These are phyloP conservation scores for Entoloma clypeatum DNA, from an alignment of 1,284 basidiomycete genomes.

Conservation along the genomic window DNA sequence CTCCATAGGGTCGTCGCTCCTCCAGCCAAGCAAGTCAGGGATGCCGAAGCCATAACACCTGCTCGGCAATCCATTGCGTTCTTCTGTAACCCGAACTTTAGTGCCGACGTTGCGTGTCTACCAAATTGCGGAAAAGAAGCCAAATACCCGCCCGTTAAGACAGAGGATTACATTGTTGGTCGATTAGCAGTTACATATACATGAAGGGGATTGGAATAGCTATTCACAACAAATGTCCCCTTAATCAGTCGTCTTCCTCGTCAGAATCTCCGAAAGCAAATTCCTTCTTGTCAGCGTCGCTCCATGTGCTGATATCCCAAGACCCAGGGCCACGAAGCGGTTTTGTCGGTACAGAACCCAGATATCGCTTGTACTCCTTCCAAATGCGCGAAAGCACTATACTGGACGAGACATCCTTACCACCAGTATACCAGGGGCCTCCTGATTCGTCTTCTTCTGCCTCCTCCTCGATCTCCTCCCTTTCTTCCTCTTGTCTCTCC, in stretches of 20 bases:
- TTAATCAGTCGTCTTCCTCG: conserved; percentile 12
- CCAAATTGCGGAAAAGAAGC: conserved; percentile 62
- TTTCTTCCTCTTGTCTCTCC: conserved; percentile 24
- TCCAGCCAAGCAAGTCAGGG: conserved; percentile 44
- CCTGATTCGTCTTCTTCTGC: conserved; percentile 17
- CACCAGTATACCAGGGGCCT: conserved; percentile 28
- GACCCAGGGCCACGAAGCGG: conserved; percentile 30
- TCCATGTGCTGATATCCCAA: conserved; percentile 38
- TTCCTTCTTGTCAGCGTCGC: conserved; percentile 25
- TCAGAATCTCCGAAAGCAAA: conserved; percentile 24
- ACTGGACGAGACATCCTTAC: conserved; percentile 12
- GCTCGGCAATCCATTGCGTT: conserved; percentile 79
- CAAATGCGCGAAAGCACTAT: conserved; percentile 29
- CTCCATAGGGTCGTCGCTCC: conserved; percentile 82
- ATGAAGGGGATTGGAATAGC: conserved; percentile 8
- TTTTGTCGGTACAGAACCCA: conserved; percentile 20
- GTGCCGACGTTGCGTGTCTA: conserved; percentile 65
- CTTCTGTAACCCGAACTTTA: conserved; percentile 83
- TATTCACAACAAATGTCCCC: background rate
- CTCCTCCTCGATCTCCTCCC: conserved; percentile 23
- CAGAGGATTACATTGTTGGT: conserved; percentile 75
- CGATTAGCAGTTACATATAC: conserved; percentile 60
- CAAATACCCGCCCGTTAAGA: conserved; percentile 65
- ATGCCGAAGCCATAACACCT: conserved; percentile 54
- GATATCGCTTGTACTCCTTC: conserved; percentile 36